These are phyloP conservation scores for Termitomyces sp. DNA, from an alignment of 768 basidiomycete genomes.

Conservation along the genomic window DNA sequence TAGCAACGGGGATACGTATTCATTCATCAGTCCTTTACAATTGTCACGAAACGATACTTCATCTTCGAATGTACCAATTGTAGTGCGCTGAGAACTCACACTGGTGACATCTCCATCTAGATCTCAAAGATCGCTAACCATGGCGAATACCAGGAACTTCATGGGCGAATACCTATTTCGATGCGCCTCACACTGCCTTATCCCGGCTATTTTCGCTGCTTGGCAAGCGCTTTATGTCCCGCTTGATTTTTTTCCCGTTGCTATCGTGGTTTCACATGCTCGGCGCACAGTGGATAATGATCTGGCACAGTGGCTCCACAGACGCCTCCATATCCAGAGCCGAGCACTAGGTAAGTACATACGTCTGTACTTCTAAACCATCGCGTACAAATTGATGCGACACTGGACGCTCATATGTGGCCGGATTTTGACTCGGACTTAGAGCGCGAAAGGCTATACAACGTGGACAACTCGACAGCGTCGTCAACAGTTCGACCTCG, in stretches of 20 bases:
- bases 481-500: neutral
- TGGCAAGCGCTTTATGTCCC: too few species aligned
- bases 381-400: conserved; percentile 1
- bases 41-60: neutral
- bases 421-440: neutral
- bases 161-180: too few species aligned
- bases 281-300: neutral
- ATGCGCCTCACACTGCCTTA: neutral
- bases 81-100: too few species aligned
- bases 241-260: neutral
- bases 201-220: too few species aligned
- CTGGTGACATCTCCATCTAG: too few species aligned
- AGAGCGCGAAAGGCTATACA: too few species aligned
- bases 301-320: neutral
- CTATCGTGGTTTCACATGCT: neutral
- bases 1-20: neutral
- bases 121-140: neutral
- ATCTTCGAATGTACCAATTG: too few species aligned
- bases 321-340: neutral
- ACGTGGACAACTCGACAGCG: neutral
- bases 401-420: neutral
- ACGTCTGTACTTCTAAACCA: neutral
- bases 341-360: neutral
- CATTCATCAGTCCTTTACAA: neutral
- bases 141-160: neutral